A percentile compares a stretch with the other conserved stretches of the same genome.
phyloP scores from a whole-genome alignment of 176 grass and related monocot species.

The Carex myosuroides region DNA sequence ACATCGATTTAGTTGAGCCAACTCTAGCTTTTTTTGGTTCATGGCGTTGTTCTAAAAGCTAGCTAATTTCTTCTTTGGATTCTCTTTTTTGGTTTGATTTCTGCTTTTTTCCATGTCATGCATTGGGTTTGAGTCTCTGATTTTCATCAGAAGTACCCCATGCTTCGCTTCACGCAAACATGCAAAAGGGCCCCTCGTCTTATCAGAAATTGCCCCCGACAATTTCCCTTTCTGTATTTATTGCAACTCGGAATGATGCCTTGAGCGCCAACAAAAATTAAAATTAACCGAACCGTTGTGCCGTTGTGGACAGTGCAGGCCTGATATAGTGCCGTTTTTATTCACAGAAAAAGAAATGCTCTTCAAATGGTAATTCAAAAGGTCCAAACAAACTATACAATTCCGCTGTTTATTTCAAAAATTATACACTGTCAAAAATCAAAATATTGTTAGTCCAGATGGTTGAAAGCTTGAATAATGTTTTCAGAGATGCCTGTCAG shows the following conservation, averaged over 20 bases:
- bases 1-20: constrained; percentile 4
- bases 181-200: neutral
- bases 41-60: neutral
- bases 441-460: neutral
- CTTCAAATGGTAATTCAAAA: neutral
- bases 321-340: neutral
- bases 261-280: constrained; percentile 13
- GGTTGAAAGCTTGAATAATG: neutral
- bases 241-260: neutral
- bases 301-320: neutral
- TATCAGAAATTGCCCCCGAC: neutral
- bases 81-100: constrained; percentile 24
- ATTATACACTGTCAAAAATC: neutral
- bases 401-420: neutral
- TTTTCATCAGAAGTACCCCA: neutral
- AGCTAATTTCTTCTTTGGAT: constrained; percentile 22
- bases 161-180: neutral
- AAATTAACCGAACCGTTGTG: constrained; percentile 6
- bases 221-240: neutral
- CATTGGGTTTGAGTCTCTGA: neutral
- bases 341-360: neutral
- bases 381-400: neutral
- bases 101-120: constrained; percentile 2
- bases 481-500: neutral
- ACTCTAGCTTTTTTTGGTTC: neutral